These are phyloP conservation scores for Candida parachauliodes DNA, from an alignment of 805 yeast species.

Conservation along the genomic window DNA sequence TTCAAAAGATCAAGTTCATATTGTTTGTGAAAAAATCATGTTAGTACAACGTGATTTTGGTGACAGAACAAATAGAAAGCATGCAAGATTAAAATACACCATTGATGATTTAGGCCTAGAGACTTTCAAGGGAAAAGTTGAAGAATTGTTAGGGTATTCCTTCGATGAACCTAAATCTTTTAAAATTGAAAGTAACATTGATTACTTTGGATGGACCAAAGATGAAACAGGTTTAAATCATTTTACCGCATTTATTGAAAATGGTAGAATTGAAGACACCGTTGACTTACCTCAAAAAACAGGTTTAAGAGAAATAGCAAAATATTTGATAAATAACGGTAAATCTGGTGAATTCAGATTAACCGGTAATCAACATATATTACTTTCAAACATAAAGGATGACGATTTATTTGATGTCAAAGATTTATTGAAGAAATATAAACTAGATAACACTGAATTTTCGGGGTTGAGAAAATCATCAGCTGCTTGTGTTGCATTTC, in stretches of 20 bases:
- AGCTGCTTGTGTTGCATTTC: conserved; percentile 97
- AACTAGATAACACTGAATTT: conserved; percentile 77
- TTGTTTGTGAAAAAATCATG: conserved; percentile 88
- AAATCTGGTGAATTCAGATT: conserved; percentile 80
- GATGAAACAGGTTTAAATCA: conserved; percentile 84
- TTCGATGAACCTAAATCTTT: conserved; percentile 70
- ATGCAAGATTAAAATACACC: conserved; percentile 95
- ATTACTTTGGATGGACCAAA: conserved; percentile 89
- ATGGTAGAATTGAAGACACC: conserved; percentile 94
- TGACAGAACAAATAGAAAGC: conserved; percentile 94
- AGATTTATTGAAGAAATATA: conserved; percentile 62
- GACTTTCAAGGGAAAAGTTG: conserved; percentile 73
- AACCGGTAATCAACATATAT: conserved; percentile 93
- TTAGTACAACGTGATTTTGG: conserved; percentile 92
- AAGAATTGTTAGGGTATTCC: conserved; percentile 73
- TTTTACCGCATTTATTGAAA: conserved; percentile 91
- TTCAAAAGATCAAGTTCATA: conserved; percentile 59
- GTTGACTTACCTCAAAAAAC: conserved; percentile 85
- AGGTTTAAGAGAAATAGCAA: conserved; percentile 78
- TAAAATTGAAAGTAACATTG: conserved; percentile 82
- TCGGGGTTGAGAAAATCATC: conserved; percentile 85
- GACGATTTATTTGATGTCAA: conserved; percentile 63
- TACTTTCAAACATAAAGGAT: conserved; percentile 71
- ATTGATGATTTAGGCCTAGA: conserved; percentile 92
- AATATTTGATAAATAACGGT: conserved; percentile 53